Conservation (phyloP, 2,329 filamentous ascomycete species). For the Cordyceps pruinosa region DNA sequence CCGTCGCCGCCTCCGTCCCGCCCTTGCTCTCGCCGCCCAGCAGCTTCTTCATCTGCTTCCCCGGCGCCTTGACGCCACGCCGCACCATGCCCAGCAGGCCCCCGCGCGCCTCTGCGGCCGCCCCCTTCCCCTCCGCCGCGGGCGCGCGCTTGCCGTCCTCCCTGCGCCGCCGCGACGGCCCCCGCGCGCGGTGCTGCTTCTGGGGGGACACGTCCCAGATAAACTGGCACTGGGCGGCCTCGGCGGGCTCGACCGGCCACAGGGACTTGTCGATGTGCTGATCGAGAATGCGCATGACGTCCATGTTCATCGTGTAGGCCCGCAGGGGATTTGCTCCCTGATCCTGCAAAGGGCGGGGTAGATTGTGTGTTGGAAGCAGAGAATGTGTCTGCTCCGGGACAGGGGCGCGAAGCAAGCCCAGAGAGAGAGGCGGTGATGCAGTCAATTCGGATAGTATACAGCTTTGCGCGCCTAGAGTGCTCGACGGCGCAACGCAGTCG, state of each 20-base stretch:
- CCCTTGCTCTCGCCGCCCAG: too few relatives aligned
- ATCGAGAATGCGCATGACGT: slow-evolving; percentile 5
- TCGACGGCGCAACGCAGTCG: too few relatives aligned
- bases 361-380: too few relatives aligned
- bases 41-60: background rate
- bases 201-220: background rate
- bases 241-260: background rate
- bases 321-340: too few relatives aligned
- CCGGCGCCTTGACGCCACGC: background rate
- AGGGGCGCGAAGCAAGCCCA: too few relatives aligned
- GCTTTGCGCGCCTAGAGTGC: too few relatives aligned
- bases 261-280: slow-evolving; percentile 6
- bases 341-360: too few relatives aligned
- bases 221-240: slow-evolving; percentile 3
- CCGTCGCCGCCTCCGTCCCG: background rate
- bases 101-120: too few relatives aligned
- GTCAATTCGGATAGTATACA: too few relatives aligned
- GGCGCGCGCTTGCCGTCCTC: background rate
- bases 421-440: too few relatives aligned
- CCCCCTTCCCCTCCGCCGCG: background rate
- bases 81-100: background rate
- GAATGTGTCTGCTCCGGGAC: too few relatives aligned
- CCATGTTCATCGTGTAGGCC: background rate
- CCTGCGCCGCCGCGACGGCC: background rate
- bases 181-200: background rate